A percentile compares a stretch with the other conserved stretches of the same genome.
These are phyloP conservation scores for Solanum sejunctum DNA, from an alignment of 257 asterid species.

Conservation along the genomic window DNA sequence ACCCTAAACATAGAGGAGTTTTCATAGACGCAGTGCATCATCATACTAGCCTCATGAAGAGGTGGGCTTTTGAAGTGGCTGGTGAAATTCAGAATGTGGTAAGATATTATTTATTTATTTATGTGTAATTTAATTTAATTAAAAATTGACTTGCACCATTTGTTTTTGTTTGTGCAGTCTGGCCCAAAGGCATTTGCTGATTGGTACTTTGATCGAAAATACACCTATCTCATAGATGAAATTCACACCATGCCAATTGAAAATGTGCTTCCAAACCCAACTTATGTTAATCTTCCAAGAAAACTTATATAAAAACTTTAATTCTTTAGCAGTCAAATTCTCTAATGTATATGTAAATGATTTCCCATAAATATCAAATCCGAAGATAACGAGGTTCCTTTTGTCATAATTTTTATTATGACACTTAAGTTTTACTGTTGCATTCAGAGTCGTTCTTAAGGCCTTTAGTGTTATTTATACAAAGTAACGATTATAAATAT, in stretches of 20 bases:
- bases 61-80: background rate
- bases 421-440: background rate
- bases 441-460: background rate
- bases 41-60: background rate
- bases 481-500: background rate
- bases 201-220: constrained; percentile 2
- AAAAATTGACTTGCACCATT: background rate
- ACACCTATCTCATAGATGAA: background rate
- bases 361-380: background rate
- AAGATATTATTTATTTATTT: background rate
- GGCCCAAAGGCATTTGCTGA: background rate
- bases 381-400: background rate
- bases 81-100: background rate
- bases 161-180: background rate
- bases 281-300: background rate
- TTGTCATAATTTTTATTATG: background rate
- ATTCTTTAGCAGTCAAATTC: background rate
- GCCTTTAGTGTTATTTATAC: background rate
- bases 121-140: background rate
- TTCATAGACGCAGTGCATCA: background rate
- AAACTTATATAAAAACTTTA: too few species aligned
- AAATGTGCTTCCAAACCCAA: background rate
- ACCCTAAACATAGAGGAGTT: background rate
- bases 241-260: background rate
- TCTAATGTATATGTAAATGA: background rate